These are phyloP conservation scores for Plantago major DNA, from an alignment of 257 asterid genomes.

Conservation along the genomic window DNA sequence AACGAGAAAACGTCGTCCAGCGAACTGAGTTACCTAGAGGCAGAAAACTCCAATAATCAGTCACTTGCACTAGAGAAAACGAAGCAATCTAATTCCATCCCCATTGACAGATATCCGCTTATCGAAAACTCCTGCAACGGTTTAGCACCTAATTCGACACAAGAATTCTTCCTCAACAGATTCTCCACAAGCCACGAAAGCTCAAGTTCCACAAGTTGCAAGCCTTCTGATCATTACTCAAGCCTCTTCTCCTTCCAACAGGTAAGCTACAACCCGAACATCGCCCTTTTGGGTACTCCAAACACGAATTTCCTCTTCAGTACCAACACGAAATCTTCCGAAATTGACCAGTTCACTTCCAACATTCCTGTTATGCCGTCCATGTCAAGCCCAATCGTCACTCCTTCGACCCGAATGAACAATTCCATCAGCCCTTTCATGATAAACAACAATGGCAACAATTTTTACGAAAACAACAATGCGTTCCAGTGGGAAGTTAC, in stretches of 20 bases:
- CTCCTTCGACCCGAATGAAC: constrained; percentile 1
- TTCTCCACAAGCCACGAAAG: constrained; percentile 44
- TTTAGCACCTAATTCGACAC: constrained; percentile 27
- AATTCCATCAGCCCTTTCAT: constrained; percentile 14
- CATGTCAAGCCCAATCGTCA: neutral
- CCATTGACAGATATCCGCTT: constrained; percentile 27
- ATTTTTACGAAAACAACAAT: constrained; percentile 12
- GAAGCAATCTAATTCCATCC: constrained; percentile 11
- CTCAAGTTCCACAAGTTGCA: constrained; percentile 21
- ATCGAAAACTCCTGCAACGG: constrained; percentile 13
- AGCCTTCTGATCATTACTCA: constrained; percentile 32
- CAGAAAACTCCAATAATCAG: constrained; percentile 25
- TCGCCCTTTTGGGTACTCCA: constrained; percentile 39
- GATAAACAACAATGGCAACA: constrained; percentile 3
- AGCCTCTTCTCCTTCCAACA: constrained; percentile 48
- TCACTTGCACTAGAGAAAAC: constrained; percentile 23
- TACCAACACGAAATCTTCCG: constrained; percentile 27
- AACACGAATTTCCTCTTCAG: constrained; percentile 34
- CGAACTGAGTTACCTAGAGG: constrained; percentile 41
- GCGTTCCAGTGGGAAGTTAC: constrained; percentile 6
- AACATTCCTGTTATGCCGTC: constrained; percentile 16
- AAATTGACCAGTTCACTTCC: constrained; percentile 29
- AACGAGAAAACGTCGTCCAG: constrained; percentile 48
- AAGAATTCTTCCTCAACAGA: constrained; percentile 65
- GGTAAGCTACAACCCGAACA: constrained; percentile 30